Base-by-base conservation (phyloP, 352 stramenopile genomes). In the Peronospora belbahrii region DNA sequence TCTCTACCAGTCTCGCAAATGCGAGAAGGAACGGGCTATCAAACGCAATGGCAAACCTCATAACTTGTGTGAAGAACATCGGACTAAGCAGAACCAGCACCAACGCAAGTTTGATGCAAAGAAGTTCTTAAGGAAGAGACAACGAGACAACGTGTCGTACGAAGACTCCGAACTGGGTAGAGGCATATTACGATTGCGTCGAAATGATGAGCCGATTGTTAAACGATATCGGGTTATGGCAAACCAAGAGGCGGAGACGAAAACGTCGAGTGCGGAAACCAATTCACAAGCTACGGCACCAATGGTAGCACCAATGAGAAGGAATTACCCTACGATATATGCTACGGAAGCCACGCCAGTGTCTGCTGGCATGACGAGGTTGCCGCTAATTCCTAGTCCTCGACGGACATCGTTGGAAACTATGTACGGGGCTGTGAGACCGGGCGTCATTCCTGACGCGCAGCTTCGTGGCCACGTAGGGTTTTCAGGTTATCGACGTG, bases 61-160 rank as follows among this genome's bases (percentile, higher is more conserved):
- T 62, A 89, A 89, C 34, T 50, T 89, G 17, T 89, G 77, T 35
- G 77, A 89, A 22, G 71, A 82, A 46, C 77, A 89, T 48, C 74
- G 77, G 10, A 59, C 52, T 25, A 87, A 85, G 56, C 77, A 89
- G 60, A 89, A 89, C 50, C 70, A 84, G 59, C 74, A 89, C 52
- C 77, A 89, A 45, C 74, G 77, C 49, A 89, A 86, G 51, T 87
- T 89, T 35, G 77, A 89, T 48, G 75, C 70, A 27, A 89, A 86
- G 49, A 87, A 85, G 58, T 86, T 83, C 60, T 77, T 68, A 14
- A 59, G 69, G 30, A 74, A 74, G 39, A 60, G 67, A 34, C 60
- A 46, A 22, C 42, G 42, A 20, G 48, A 43, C 34, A 70, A 56
- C 30, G 36, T 28, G 11, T 67, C 36, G 18, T 61, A 69, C 2